Base-by-base conservation (phyloP, 2,329 filamentous ascomycete species). In the Paecilomyces fulvus region DNA sequence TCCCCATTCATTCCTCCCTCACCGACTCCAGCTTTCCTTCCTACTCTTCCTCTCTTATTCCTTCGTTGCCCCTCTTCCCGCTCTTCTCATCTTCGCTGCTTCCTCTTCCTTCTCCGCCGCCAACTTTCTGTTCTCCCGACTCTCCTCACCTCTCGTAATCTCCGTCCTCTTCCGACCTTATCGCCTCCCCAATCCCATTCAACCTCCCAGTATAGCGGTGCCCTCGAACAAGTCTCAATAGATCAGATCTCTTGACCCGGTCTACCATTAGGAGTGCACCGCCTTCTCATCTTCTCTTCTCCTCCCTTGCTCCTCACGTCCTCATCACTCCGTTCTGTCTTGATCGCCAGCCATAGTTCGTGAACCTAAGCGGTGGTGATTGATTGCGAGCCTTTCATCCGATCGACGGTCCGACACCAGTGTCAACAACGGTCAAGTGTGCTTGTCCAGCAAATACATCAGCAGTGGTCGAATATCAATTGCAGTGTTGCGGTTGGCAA, bases 11-110 rank as follows among this genome's bases (percentile, higher is more conserved):
- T 37, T 57, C 52, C 52, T 55, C 57, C 58, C 57, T 54, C 52
- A 33, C 51, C 56, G 53, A 52, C 52, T 59, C 51, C 60, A 51
- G 31, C 55, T 59, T 59, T 62, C 61, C 59, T 56, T 55, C 60
- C 55, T 53, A n/a, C 58, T 58, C 62, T 54, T 55, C 49, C 49
- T 60, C 46, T 58, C 53, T 53, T 59, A 49, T 56, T 58, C 59
- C 57, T 56, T 61, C 61, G 55, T 61, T 60, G 63, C 53, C 55
- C 49, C 56, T 28, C 55, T 55, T 54, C 50, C 54, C 54, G 28
- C 51, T 56, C 55, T 48, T 51, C 33, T 57, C 43, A 46, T 58
- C 51, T 50, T 37, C 53, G 25, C 31, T 52, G 21, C 52, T 57
- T 59, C 63, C 57, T 56, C 28, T 56, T 49, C 56, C 51, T 53